A percentile compares a stretch with the other conserved stretches of the same genome.
Evolutionary conservation across 331 rosid species (phyloP).

Genomic region (Malus hybrid): DNA sequence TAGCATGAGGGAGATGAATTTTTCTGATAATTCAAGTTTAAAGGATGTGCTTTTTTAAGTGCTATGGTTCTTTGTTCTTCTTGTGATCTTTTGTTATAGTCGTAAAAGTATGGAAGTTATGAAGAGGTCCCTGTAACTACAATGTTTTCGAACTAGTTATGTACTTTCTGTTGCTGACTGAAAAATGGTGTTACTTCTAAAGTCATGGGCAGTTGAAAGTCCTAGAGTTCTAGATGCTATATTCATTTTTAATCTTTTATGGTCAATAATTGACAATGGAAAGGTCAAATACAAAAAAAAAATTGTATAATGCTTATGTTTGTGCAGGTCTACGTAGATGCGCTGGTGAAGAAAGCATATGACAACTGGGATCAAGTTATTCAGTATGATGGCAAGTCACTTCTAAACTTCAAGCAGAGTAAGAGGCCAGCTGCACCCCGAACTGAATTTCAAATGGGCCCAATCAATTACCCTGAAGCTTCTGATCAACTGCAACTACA

Average conservation of each 20-base stretch:
- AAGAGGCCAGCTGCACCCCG: conserved; percentile 32
- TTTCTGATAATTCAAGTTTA: not conserved
- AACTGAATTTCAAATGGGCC: conserved; percentile 44
- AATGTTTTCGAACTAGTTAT: not conserved
- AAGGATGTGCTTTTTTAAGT: not conserved
- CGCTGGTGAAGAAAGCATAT: conserved; percentile 84
- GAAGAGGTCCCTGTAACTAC: not conserved
- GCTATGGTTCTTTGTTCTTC: not conserved
- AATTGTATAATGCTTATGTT: conserved; percentile 13
- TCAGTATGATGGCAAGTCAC: conserved; percentile 88
- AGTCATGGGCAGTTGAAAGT: too few relatives aligned
- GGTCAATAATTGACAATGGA: not conserved
- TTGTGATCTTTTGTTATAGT: not conserved
- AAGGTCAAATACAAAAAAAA: not conserved
- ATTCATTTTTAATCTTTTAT: not conserved
- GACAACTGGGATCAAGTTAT: conserved; percentile 85
- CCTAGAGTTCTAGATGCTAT: not conserved
- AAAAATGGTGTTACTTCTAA: not conserved
- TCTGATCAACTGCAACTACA: conserved; percentile 44
- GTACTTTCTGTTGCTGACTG: not conserved
- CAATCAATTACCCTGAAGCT: conserved; percentile 33
- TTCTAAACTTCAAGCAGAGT: conserved; percentile 40
- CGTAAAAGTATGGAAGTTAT: not conserved
- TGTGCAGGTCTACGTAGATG: conserved; percentile 75
- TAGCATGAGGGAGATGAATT: not conserved